These are phyloP conservation scores for Lactarius hatsudake DNA, from an alignment of 768 basidiomycete species.

Conservation along the genomic window DNA sequence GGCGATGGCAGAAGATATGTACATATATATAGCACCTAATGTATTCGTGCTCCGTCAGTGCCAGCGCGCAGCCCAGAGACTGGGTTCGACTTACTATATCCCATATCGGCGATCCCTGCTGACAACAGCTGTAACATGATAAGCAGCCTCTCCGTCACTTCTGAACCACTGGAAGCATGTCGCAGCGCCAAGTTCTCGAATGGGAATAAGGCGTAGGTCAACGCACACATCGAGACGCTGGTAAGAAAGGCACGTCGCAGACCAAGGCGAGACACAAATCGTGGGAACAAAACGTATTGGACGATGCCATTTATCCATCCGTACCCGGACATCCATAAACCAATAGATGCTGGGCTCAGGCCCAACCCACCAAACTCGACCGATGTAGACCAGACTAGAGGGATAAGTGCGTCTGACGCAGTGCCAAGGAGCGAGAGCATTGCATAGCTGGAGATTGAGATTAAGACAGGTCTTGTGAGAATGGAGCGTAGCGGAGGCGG, in stretches of 20 bases:
- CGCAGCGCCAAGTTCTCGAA: constrained; percentile 7
- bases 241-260: constrained; percentile 34
- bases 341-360: constrained; percentile 38
- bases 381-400: constrained; percentile 44
- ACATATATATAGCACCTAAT: constrained; percentile 64
- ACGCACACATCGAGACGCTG: constrained; percentile 30
- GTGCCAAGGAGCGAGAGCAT: constrained; percentile 44
- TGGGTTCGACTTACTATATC: not conserved
- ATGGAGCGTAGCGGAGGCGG: constrained; percentile 35
- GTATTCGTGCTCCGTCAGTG: not conserved
- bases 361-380: constrained; percentile 31
- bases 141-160: not conserved
- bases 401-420: constrained; percentile 39
- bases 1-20: constrained; percentile 60
- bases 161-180: not conserved
- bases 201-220: constrained; percentile 33
- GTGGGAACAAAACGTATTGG: constrained; percentile 40
- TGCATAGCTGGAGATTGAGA: constrained; percentile 45
- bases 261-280: constrained; percentile 36
- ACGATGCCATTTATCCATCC: constrained; percentile 40
- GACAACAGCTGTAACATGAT: not conserved
- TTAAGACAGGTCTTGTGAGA: constrained; percentile 32
- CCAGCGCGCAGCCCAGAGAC: not conserved
- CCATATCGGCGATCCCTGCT: not conserved
- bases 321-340: constrained; percentile 36